Conservation (phyloP, 176 grass and related monocot genomes). For the Dendrocalamus sinicus region DNA sequence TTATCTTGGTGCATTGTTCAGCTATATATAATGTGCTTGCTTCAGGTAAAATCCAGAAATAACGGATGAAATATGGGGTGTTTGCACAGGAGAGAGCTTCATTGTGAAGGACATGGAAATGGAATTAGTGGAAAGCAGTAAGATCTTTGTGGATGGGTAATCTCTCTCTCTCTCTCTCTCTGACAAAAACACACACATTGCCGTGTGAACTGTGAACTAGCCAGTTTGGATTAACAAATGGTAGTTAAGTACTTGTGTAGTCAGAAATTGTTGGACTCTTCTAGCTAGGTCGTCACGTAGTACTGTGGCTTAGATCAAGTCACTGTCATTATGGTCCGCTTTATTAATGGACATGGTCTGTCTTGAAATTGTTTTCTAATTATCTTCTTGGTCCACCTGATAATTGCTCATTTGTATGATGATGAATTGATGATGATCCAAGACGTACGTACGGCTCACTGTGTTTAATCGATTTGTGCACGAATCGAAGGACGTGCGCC, state of each 20-base stretch:
- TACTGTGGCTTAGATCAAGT: not conserved
- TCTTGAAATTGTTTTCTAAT: too few relatives aligned
- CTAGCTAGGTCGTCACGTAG: too few relatives aligned
- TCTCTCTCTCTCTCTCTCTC: conserved; percentile 25
- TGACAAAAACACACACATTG: not conserved
- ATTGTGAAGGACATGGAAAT: conserved; percentile 53
- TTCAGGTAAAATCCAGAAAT: not conserved
- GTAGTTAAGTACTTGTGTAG: not conserved
- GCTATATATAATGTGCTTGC: not conserved
- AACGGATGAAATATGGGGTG: not conserved
- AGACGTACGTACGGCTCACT: not conserved
- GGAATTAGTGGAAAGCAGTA: conserved; percentile 64
- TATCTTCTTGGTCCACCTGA: not conserved
- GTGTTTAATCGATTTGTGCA: not conserved
- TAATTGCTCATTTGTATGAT: not conserved
- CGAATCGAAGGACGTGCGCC: conserved; percentile 58
- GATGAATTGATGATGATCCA: not conserved
- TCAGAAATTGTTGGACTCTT: too few relatives aligned
- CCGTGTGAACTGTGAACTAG: not conserved
- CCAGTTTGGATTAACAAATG: not conserved
- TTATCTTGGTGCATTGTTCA: not conserved
- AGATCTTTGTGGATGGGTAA: conserved; percentile 74
- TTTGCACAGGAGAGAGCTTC: conserved; percentile 72
- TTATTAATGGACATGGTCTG: not conserved
- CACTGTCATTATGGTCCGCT: not conserved